Conservation (phyloP, 306 rosid genomes). For the Bauhinia variegata region DNA sequence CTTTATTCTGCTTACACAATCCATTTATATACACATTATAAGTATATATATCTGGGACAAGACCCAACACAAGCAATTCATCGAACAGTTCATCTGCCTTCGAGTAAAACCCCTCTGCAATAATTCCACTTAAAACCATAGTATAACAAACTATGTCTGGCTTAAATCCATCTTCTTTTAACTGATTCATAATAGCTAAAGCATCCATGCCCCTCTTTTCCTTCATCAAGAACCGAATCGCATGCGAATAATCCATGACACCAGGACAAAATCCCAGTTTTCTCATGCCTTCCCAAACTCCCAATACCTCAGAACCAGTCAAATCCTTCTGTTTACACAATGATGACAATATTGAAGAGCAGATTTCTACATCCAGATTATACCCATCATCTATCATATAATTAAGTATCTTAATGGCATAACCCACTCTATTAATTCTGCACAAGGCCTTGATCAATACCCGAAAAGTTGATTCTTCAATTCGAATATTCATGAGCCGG, state of each 20-base stretch:
- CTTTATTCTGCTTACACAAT: slow-evolving; percentile 65
- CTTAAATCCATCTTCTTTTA: slow-evolving; percentile 62
- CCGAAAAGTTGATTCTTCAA: slow-evolving; percentile 71
- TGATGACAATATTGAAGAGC: slow-evolving; percentile 65
- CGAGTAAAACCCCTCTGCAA: slow-evolving; percentile 47
- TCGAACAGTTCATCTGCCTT: slow-evolving; percentile 67
- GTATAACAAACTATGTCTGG: slow-evolving; percentile 82
- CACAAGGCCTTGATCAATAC: slow-evolving; percentile 64
- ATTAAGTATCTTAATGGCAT: slow-evolving; percentile 64
- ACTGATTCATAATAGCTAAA: slow-evolving; percentile 52
- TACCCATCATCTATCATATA: slow-evolving; percentile 66
- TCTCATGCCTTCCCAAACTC: slow-evolving; percentile 58
- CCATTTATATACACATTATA: slow-evolving; percentile 72
- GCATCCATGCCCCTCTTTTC: slow-evolving; percentile 61
- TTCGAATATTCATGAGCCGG: slow-evolving; percentile 56
- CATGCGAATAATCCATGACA: slow-evolving; percentile 59
- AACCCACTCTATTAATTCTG: slow-evolving; percentile 54
- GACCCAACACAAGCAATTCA: slow-evolving; percentile 75
- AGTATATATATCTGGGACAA: slow-evolving; percentile 69
- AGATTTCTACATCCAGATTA: slow-evolving; percentile 52
- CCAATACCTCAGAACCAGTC: slow-evolving; percentile 50
- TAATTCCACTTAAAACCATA: slow-evolving; percentile 62
- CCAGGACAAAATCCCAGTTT: slow-evolving; percentile 63
- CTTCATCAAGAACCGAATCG: slow-evolving; percentile 61
- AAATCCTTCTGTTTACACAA: slow-evolving; percentile 49